Percentiles rank a stretch among this genome's conserved stretches.
These are phyloP conservation scores for Trametes maxima DNA, from an alignment of 768 basidiomycete genomes.

Conservation along the genomic window DNA sequence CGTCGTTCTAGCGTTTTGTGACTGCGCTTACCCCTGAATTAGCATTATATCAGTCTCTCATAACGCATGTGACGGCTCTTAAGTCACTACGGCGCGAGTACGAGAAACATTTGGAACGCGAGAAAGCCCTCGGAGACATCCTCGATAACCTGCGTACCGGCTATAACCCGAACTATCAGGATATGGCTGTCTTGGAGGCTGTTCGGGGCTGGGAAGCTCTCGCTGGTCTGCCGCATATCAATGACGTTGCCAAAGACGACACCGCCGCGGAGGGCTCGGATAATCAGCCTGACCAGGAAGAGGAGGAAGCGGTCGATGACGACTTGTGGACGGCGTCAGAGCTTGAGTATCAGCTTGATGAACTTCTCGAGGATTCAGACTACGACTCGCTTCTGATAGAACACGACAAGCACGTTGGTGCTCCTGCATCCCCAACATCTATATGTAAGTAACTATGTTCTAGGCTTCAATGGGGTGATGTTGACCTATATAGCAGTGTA, in stretches of 20 bases:
- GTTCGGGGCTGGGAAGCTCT: slow-evolving; percentile 90
- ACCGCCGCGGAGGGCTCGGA: slow-evolving; percentile 34
- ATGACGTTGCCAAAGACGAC: slow-evolving; percentile 58
- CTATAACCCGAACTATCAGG: slow-evolving; percentile 99
- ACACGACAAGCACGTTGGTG: slow-evolving; percentile 69
- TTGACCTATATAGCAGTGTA: slow-evolving; percentile 61
- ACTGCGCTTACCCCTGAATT: neutral
- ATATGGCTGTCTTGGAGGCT: slow-evolving; percentile 98
- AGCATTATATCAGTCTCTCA: slow-evolving; percentile 81
- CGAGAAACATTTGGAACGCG: slow-evolving; percentile 70
- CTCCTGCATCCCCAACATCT: slow-evolving; percentile 41
- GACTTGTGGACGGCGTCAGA: slow-evolving; percentile 61
- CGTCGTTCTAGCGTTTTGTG: neutral
- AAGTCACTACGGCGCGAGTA: slow-evolving; percentile 76
- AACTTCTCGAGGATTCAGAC: slow-evolving; percentile 57
- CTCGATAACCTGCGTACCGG: slow-evolving; percentile 76
- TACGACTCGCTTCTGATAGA: slow-evolving; percentile 74
- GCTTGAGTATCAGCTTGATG: slow-evolving; percentile 59
- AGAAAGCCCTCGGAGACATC: slow-evolving; percentile 80
- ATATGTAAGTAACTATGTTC: slow-evolving; percentile 50
- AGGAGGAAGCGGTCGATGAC: slow-evolving; percentile 58
- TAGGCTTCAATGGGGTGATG: neutral
- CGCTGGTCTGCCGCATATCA: slow-evolving; percentile 70
- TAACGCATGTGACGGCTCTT: slow-evolving; percentile 74
- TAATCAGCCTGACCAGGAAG: slow-evolving; percentile 24